Evolutionary conservation across 2,329 filamentous ascomycete species (phyloP).

Genomic region (Pseudomassariella vexata): DNA sequence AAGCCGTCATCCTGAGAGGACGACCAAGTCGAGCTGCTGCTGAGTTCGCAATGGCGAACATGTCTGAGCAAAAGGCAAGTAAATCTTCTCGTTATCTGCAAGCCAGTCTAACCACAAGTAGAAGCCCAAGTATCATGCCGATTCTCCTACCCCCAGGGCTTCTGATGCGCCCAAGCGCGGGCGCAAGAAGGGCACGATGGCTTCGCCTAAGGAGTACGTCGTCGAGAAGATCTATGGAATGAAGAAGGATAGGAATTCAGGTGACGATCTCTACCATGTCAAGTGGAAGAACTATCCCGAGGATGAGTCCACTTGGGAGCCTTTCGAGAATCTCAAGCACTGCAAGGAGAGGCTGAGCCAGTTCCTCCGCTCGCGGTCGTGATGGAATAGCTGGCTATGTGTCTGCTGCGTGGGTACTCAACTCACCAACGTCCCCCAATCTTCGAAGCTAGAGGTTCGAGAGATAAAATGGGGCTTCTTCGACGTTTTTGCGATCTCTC

Average conservation of each 20-base stretch:
- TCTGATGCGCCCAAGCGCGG: neutral
- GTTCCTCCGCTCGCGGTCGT: too few species aligned
- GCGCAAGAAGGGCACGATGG: neutral
- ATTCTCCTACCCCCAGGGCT: neutral
- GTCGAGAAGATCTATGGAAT: constrained; percentile 30
- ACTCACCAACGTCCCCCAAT: too few species aligned
- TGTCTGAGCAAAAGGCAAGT: neutral
- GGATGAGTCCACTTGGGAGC: constrained; percentile 49
- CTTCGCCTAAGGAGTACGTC: neutral
- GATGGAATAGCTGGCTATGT: too few species aligned
- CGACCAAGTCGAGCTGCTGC: constrained; percentile 3
- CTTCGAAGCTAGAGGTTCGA: too few species aligned
- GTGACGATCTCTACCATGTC: constrained; percentile 33
- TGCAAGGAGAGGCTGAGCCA: too few species aligned
- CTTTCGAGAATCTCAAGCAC: too few species aligned
- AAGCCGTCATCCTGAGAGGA: neutral
- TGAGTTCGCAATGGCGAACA: neutral
- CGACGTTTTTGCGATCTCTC: too few species aligned
- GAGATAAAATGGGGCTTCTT: too few species aligned
- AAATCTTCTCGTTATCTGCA: neutral
- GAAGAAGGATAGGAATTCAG: constrained; percentile 38
- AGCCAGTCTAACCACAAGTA: neutral
- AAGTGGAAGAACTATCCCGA: constrained; percentile 46
- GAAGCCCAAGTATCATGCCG: neutral
- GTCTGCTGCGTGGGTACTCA: too few species aligned